Evolutionary conservation across 164 flowering plant species (phyloP), one percentile per base, ranked within the genome.

Genomic region (Aristolochia fimbriata): DNA sequence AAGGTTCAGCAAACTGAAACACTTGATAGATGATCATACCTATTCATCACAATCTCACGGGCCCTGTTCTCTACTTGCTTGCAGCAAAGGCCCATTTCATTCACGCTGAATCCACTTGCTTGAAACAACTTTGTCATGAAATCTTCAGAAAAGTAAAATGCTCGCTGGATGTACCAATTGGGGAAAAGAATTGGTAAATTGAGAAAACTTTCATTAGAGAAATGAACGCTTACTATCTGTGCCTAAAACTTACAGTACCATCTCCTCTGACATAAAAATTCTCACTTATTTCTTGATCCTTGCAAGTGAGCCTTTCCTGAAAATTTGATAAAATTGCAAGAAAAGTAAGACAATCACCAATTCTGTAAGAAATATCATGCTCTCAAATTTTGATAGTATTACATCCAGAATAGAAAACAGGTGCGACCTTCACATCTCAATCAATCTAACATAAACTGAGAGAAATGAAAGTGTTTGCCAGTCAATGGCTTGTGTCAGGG

Each of bases 231-330:
- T 37, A 37, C 43, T 10, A 37, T 37, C 43, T 3, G 10, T 10
- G 12, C 43, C 43, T 6, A 37, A 37, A 37, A 37, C 99, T 82
- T 74, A 93, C 99, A 71, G 99, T 93, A 59, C 99, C 99, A 77
- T 93, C 99, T 65, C 99, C 99, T 69, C 99, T 78, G 69, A 86
- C 99, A 77, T 80, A 93, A 63, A 93, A 93, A 70, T 93, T 90
- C 62, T 90, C 93, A 63, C 96, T 85, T 60, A 93, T 90, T 73
- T 78, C 79, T 62, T 90, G 99, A 73, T 93, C 93, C 78, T 93
- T 93, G 78, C 78, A 63, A 52, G 68, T 68, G 33, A 93, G 67
- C 61, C 97, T 77, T 76, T 90, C 96, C 99, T 93, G 79, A 45
- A 55, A 61, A 55, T 47, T 41, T 33, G 50, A n/a, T 22, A 56